Conservation (phyloP, 2,329 filamentous ascomycete genomes). For the Aspergillus udagawae region DNA sequence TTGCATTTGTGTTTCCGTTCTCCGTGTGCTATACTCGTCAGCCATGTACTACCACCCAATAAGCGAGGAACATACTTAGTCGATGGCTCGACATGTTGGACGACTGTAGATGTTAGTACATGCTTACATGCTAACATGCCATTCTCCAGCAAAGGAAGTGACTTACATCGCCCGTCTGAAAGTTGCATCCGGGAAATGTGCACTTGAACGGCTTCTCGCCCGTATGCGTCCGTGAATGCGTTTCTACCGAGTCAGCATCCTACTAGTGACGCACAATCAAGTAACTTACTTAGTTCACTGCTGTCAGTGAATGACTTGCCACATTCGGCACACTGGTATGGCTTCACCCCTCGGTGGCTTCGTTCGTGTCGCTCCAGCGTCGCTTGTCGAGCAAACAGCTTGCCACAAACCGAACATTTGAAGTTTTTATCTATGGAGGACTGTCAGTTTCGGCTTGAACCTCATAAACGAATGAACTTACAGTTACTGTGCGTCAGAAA, state of each 20-base stretch:
- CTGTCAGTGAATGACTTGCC: constrained; percentile 43
- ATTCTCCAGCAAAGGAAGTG: neutral
- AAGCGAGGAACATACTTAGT: constrained; percentile 31
- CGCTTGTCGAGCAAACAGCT: constrained; percentile 41
- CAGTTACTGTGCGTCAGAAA: constrained; percentile 44
- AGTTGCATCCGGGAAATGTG: constrained; percentile 40
- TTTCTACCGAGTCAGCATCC: constrained; percentile 32
- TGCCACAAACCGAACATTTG: constrained; percentile 38
- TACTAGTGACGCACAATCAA: neutral
- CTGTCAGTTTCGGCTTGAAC: neutral
- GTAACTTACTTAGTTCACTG: constrained; percentile 39
- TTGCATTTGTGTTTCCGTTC: constrained; percentile 41
- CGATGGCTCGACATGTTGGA: constrained; percentile 45
- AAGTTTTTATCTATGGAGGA: constrained; percentile 38
- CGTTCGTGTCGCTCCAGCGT: constrained; percentile 43
- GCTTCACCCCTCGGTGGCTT: constrained; percentile 43
- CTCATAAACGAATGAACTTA: constrained; percentile 14
- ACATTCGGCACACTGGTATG: constrained; percentile 39
- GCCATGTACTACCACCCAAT: neutral
- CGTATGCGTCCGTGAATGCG: constrained; percentile 40
- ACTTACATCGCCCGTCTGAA: constrained; percentile 42
- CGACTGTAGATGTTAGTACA: constrained; percentile 24
- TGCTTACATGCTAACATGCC: neutral
- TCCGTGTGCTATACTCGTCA: constrained; percentile 31
- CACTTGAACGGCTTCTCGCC: constrained; percentile 44